phyloP scores from a whole-genome alignment of 345 rosid species.

The Euphorbia tirucalli region DNA sequence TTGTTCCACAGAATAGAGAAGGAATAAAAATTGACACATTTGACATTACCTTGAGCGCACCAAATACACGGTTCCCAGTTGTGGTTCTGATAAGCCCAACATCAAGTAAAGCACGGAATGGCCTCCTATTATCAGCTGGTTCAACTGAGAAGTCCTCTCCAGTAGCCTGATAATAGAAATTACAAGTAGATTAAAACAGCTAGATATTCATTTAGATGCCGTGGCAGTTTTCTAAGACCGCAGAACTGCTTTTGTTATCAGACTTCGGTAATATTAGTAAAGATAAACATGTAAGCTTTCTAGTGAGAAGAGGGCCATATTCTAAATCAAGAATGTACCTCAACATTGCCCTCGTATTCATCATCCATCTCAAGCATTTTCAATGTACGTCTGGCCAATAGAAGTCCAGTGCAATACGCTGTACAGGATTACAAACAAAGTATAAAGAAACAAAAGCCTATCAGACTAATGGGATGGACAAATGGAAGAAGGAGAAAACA shows the following conservation, averaged over 20 bases:
- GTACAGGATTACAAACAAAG: background rate
- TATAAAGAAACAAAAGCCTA: too few relatives aligned
- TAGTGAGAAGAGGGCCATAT: background rate
- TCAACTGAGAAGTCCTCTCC: conserved; percentile 86
- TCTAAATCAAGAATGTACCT: conserved; percentile 39
- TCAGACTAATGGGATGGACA: background rate
- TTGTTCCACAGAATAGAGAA: background rate
- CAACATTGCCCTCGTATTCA: conserved; percentile 70
- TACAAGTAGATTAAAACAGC: background rate
- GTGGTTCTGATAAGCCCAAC: conserved; percentile 73
- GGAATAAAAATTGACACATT: background rate
- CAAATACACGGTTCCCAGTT: conserved; percentile 77
- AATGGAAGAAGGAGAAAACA: background rate
- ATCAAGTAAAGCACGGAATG: conserved; percentile 82
- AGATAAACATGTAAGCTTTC: background rate
- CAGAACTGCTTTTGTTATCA: background rate
- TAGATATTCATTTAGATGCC: background rate
- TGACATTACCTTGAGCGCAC: conserved; percentile 65
- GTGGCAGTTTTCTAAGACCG: background rate
- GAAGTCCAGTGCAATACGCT: conserved; percentile 79
- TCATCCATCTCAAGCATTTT: conserved; percentile 69
- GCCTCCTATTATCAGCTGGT: conserved; percentile 69
- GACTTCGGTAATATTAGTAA: background rate
- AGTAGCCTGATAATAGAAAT: conserved; percentile 51
- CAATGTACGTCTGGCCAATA: conserved; percentile 68